These are phyloP conservation scores for Amanita phalloides DNA, from an alignment of 768 basidiomycete species.

Conservation along the genomic window DNA sequence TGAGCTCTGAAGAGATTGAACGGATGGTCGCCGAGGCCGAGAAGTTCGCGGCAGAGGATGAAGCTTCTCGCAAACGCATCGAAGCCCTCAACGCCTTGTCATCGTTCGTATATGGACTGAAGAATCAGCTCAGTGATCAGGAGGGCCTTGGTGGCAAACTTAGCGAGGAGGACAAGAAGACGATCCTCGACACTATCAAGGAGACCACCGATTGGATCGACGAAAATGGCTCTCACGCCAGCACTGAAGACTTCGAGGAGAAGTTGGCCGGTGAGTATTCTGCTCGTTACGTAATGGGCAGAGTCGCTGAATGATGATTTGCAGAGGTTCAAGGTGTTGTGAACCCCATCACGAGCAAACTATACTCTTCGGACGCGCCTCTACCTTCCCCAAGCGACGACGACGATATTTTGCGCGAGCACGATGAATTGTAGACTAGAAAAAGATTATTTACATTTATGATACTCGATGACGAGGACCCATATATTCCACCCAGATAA, in stretches of 20 bases:
- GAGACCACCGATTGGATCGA: constrained; percentile 92
- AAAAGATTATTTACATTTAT: not conserved
- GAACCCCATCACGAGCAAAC: constrained; percentile 78
- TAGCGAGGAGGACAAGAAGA: constrained; percentile 73
- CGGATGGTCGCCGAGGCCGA: constrained; percentile 94
- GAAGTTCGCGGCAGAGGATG: constrained; percentile 78
- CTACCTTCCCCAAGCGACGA: constrained; percentile 15
- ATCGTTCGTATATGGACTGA: constrained; percentile 77
- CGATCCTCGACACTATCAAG: constrained; percentile 70
- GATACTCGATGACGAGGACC: not conserved
- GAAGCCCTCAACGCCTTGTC: constrained; percentile 79
- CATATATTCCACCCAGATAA: not conserved
- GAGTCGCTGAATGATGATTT: not conserved
- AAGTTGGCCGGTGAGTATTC: constrained; percentile 48
- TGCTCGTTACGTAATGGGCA: not conserved
- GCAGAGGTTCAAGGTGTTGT: constrained; percentile 62
- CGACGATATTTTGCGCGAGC: constrained; percentile 30
- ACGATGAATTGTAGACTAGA: constrained; percentile 32
- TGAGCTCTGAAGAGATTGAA: constrained; percentile 84
- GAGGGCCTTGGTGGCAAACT: constrained; percentile 90
- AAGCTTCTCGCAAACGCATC: constrained; percentile 69
- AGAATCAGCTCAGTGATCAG: constrained; percentile 76
- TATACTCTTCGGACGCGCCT: constrained; percentile 39
- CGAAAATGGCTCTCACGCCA: constrained; percentile 63
- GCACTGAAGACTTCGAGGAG: constrained; percentile 86